These are phyloP conservation scores for Sporobolomyces roseus DNA, from an alignment of 768 basidiomycete species.

Conservation along the genomic window DNA sequence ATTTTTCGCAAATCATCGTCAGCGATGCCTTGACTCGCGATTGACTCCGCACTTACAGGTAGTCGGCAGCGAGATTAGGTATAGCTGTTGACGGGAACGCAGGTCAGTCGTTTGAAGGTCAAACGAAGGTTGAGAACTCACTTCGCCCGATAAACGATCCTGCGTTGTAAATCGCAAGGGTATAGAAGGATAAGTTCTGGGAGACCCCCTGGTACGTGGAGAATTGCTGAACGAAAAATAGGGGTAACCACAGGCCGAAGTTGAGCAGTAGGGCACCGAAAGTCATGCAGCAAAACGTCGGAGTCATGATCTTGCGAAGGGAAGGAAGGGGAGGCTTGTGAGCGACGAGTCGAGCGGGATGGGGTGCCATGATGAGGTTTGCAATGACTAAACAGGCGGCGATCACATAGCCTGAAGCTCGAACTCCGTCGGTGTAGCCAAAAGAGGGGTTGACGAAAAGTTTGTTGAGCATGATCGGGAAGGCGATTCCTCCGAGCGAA, in stretches of 20 bases:
- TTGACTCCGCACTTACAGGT: neutral
- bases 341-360: constrained; percentile 10
- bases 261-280: constrained; percentile 9
- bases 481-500: constrained; percentile 51
- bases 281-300: neutral
- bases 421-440: constrained; percentile 46
- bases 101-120: too few species aligned
- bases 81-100: too few species aligned
- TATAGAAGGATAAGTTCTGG: constrained; percentile 1
- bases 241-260: constrained; percentile 51
- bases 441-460: constrained; percentile 44
- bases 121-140: too few species aligned
- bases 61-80: constrained; percentile 51
- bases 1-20: too few species aligned
- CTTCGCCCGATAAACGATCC: constrained; percentile 58
- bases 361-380: constrained; percentile 51
- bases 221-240: constrained; percentile 42
- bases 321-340: constrained; percentile 20
- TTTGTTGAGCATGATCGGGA: constrained; percentile 58
- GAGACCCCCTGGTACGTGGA: constrained; percentile 49
- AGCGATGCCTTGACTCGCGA: neutral
- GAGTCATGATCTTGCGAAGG: constrained; percentile 16
- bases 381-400: constrained; percentile 51
- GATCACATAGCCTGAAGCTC: constrained; percentile 53
- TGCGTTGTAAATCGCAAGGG: constrained; percentile 64